A percentile compares a stretch with the other conserved stretches of the same genome.
phyloP scores from a whole-genome alignment of 257 asterid genomes.

The Primulina eburnea region DNA sequence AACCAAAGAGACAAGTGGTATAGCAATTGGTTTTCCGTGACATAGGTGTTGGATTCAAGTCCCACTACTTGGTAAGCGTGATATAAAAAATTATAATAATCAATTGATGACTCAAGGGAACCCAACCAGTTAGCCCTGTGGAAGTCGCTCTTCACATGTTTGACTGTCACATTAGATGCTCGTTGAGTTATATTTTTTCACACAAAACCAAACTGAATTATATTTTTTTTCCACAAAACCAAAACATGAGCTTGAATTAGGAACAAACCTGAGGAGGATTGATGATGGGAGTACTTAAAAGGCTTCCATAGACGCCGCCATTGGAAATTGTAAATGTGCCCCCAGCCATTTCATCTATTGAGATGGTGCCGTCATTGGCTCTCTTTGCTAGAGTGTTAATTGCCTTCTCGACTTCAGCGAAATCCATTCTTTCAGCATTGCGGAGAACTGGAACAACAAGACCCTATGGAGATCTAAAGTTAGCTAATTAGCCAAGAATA shows the following conservation, averaged over 20 bases:
- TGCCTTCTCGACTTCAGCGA: slow-evolving; percentile 93
- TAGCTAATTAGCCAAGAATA: slow-evolving; percentile 2
- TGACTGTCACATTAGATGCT: too few species aligned
- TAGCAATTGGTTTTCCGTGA: too few species aligned
- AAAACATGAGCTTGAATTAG: slow-evolving; percentile 4
- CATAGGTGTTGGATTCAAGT: too few species aligned
- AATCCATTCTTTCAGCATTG: slow-evolving; percentile 78
- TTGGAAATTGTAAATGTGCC: slow-evolving; percentile 94
- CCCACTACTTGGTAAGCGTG: too few species aligned
- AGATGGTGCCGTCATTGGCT: slow-evolving; percentile 84
- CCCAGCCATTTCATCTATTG: slow-evolving; percentile 99
- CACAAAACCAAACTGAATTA: background rate
- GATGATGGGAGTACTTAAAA: slow-evolving; percentile 92
- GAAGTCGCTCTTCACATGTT: too few species aligned
- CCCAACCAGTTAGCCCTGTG: too few species aligned
- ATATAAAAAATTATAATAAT: too few species aligned
- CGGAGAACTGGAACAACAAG: slow-evolving; percentile 98
- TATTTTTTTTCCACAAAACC: background rate
- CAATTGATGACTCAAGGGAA: too few species aligned
- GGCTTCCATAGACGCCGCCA: slow-evolving; percentile 99
- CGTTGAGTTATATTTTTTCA: too few species aligned
- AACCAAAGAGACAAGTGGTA: background rate
- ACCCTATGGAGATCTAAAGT: slow-evolving; percentile 50
- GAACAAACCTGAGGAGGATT: slow-evolving; percentile 92
- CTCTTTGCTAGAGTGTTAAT: slow-evolving; percentile 85